Conservation (phyloP, 2,329 filamentous ascomycete genomes). For the Aotearoamyces nothofagi region DNA sequence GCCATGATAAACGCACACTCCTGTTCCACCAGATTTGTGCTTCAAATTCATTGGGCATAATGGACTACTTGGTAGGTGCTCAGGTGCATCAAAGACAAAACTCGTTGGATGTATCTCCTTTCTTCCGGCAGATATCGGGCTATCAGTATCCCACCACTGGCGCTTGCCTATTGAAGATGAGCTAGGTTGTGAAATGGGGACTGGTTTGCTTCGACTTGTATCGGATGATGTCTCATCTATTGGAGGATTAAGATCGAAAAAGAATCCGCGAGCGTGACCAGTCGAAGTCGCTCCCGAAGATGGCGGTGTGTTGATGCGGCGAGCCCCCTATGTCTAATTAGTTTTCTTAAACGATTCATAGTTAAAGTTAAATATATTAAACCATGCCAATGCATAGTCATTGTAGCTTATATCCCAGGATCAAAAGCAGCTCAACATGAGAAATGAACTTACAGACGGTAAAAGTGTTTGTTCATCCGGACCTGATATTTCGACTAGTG, state of each 20-base stretch:
- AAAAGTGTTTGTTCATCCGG: slow-evolving; percentile 13
- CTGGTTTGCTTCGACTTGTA: neutral
- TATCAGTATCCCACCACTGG: slow-evolving; percentile 1
- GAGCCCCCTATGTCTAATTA: slow-evolving; percentile 12
- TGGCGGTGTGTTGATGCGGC: slow-evolving; percentile 18
- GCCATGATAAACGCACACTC: slow-evolving; percentile 27
- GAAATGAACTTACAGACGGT: slow-evolving; percentile 14
- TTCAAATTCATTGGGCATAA: slow-evolving; percentile 26
- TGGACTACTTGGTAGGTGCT: slow-evolving; percentile 26
- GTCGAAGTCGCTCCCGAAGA: slow-evolving; percentile 8
- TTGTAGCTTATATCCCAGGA: no score
- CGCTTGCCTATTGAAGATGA: neutral
- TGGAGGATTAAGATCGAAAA: slow-evolving; percentile 12
- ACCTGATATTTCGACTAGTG: slow-evolving; percentile 13
- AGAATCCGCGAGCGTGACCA: slow-evolving; percentile 10
- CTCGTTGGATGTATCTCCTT: neutral
- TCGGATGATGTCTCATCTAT: slow-evolving; percentile 2
- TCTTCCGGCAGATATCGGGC: neutral
- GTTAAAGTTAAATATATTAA: neutral
- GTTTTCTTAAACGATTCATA: neutral
- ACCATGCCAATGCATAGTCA: neutral
- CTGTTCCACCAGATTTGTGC: slow-evolving; percentile 22
- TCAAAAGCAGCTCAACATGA: neutral
- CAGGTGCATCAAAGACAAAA: slow-evolving; percentile 25
- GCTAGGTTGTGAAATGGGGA: neutral